These are phyloP conservation scores for Psophocarpus tetragonolobus DNA, from an alignment of 306 rosid species.

Conservation along the genomic window DNA sequence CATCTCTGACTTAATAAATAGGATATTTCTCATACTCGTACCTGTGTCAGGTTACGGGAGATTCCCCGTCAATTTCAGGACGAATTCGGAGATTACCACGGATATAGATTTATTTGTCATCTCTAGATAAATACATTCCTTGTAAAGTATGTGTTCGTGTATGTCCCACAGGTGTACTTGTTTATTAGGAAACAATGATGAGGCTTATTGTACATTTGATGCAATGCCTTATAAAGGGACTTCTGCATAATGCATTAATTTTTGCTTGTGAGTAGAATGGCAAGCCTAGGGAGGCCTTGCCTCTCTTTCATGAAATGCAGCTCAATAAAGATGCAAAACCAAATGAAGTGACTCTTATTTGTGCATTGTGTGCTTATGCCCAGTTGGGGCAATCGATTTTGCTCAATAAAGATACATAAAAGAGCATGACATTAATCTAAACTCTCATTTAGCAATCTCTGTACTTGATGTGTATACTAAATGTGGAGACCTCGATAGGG, in stretches of 20 bases:
- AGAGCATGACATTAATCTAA: slow-evolving; percentile 50
- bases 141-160: not conserved
- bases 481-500: slow-evolving; percentile 63
- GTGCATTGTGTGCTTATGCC: slow-evolving; percentile 62
- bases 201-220: slow-evolving; percentile 46
- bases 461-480: slow-evolving; percentile 72
- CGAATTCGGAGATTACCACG: no score
- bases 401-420: slow-evolving; percentile 56
- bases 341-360: slow-evolving; percentile 59
- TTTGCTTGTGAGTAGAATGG: slow-evolving; percentile 64
- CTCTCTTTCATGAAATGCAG: slow-evolving; percentile 55
- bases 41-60: no score
- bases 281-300: slow-evolving; percentile 66
- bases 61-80: no score
- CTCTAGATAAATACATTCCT: not conserved
- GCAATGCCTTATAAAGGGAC: slow-evolving; percentile 56
- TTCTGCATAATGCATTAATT: slow-evolving; percentile 60
- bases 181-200: slow-evolving; percentile 26
- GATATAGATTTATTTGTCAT: no score
- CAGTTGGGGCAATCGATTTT: slow-evolving; percentile 68
- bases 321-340: slow-evolving; percentile 48
- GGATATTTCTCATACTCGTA: no score
- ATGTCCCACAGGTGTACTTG: not conserved
- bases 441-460: slow-evolving; percentile 53
- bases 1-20: no score